Evolutionary conservation across 2,329 filamentous ascomycete genomes (phyloP), one percentile per base, ranked within the genome.

Genomic region (Pyrenochaeta sp.): DNA sequence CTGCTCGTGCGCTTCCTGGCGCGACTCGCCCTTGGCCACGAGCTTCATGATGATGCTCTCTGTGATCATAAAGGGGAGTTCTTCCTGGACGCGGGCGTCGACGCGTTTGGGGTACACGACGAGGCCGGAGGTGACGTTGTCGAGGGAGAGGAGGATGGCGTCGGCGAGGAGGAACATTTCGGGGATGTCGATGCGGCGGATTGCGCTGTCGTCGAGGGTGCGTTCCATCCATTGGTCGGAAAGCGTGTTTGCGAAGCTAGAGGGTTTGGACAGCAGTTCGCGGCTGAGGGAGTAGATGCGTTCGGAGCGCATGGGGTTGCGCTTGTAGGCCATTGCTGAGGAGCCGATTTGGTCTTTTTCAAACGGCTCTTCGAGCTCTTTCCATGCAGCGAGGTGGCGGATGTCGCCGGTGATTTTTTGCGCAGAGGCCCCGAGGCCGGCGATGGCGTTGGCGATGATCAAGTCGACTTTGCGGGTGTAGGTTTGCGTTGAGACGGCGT

Each of bases 21-120:
- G 83, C 9, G 87, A 91, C 28, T 82, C 85, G 32, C 91, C 91
- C 71, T 88, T 85, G 55, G 87, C 86, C 28, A 89, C 87, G 54
- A 94, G 83, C 66, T 87, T 88, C 91, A 96, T 78, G 69, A 78
- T 78, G 64, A 78, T 75, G 58, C 69, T 82, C 70, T 85, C 84
- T 7, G 89, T 93, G 7, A 88, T 85, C 90, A 94, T 96, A 80
- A 97, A 96, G 0, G 93, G 93, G 13, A 97, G 85, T 78, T 96
- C 91, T 61, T 88, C 85, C 66, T 88, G 84, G 34, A 95, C 82
- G 37, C 67, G 68, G 54, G 89, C 85, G 66, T 88, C 84, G 45
- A 96, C 82, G 61, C 85, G 88, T 57, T 84, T 82, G 25, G 91
- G 91, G 78, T 96, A 97, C 39, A 97, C 85, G 39, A 96, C 85